These are phyloP conservation scores for Acanthamoeba sp. DNA, from an alignment of 208 protist species.

Conservation along the genomic window DNA sequence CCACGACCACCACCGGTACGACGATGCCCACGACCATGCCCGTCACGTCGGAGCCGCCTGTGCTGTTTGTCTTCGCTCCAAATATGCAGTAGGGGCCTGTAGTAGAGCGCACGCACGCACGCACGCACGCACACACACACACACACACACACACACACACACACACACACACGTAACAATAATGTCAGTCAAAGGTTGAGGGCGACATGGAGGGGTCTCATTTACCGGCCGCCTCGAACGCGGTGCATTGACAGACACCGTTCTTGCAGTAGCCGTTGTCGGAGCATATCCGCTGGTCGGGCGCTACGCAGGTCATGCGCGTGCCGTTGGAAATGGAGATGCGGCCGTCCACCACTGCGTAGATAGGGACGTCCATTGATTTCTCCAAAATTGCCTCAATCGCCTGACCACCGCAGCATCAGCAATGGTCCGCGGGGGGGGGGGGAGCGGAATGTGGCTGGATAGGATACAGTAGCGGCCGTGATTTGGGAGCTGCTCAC, in stretches of 20 bases:
- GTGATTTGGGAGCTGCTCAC: neutral
- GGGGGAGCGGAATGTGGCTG: too few relatives aligned
- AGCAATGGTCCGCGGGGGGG: too few relatives aligned
- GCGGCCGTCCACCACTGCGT: neutral
- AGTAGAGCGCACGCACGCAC: neutral
- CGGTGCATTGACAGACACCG: constrained; percentile 56
- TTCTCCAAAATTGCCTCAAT: neutral
- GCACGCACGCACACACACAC: too few relatives aligned
- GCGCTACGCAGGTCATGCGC: constrained; percentile 10
- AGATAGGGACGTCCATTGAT: neutral
- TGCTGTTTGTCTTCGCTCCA: neutral
- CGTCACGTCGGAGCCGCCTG: constrained; percentile 2
- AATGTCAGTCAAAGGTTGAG: too few relatives aligned
- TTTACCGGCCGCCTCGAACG: neutral
- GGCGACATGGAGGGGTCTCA: too few relatives aligned
- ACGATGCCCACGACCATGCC: constrained; percentile 9
- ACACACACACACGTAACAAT: too few relatives aligned
- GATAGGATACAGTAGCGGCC: neutral
- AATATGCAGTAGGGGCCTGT: constrained; percentile 22
- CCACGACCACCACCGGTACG: neutral
- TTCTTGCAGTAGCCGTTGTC: constrained; percentile 40
- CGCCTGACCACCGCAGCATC: neutral
- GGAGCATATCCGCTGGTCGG: constrained; percentile 16
- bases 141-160: too few relatives aligned
- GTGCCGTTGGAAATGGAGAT: neutral